phyloP scores from a whole-genome alignment of 768 basidiomycete species.

The Serpula lacrymans region DNA sequence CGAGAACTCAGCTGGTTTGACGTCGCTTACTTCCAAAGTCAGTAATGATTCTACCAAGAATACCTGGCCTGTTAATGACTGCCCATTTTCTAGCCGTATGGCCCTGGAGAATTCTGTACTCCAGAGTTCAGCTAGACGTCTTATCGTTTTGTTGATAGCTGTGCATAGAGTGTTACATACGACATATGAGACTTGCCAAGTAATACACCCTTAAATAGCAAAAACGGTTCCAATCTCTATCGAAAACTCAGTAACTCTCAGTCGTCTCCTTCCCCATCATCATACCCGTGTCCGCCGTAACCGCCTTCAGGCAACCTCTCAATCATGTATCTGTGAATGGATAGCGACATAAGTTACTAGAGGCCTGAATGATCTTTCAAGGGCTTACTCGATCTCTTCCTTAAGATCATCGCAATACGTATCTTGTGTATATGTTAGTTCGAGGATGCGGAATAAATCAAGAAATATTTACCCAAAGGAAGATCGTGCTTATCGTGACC shows the following conservation, averaged over 20 bases:
- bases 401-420: slow-evolving; percentile 83
- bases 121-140: slow-evolving; percentile 74
- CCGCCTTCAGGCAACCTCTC: slow-evolving; percentile 72
- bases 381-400: slow-evolving; percentile 75
- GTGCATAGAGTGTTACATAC: slow-evolving; percentile 8
- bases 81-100: slow-evolving; percentile 66
- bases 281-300: slow-evolving; percentile 65
- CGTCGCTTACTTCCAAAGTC: slow-evolving; percentile 74
- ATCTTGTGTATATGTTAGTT: slow-evolving; percentile 39
- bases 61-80: slow-evolving; percentile 7
- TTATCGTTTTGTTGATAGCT: slow-evolving; percentile 1
- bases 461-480: slow-evolving; percentile 60
- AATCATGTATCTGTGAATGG: slow-evolving; percentile 55
- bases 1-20: slow-evolving; percentile 92
- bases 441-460: slow-evolving; percentile 1
- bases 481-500: slow-evolving; percentile 66
- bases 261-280: slow-evolving; percentile 82
- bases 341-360: slow-evolving; percentile 4
- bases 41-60: slow-evolving; percentile 9
- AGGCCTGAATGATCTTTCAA: background rate
- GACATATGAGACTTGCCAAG: too few relatives aligned
- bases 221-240: too few relatives aligned
- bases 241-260: slow-evolving; percentile 29
- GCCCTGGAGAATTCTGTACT: slow-evolving; percentile 85
- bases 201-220: too few relatives aligned